Evolutionary conservation across 192 early-diverging fungal species (phyloP).

Genomic region (Diversispora eburnea): DNA sequence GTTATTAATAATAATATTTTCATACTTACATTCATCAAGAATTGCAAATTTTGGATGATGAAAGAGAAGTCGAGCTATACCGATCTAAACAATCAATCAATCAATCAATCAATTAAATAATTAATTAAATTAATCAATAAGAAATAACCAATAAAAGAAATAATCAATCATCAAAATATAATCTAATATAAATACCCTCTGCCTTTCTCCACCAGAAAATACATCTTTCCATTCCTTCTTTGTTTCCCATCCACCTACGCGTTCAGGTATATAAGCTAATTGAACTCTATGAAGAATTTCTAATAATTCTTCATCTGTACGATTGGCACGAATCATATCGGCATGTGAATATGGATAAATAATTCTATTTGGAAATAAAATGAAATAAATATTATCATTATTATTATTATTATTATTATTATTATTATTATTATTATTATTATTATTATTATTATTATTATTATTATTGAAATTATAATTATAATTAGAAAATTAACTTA

Average conservation of each 20-base stretch:
- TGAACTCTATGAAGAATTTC: constrained; percentile 82
- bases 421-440: not conserved
- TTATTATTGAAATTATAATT: not conserved
- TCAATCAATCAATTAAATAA: not conserved
- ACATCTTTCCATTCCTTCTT: constrained; percentile 90
- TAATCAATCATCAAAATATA: too few species aligned
- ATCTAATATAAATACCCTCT: constrained; percentile 50
- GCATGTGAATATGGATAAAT: constrained; percentile 90
- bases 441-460: too few species aligned
- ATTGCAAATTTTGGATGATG: constrained; percentile 94
- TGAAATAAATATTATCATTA: not conserved
- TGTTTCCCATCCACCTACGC: constrained; percentile 89
- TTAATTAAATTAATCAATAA: not conserved
- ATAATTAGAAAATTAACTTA: constrained; percentile 27
- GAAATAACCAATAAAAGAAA: not conserved
- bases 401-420: too few species aligned
- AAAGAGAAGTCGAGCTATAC: constrained; percentile 96
- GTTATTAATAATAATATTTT: not conserved
- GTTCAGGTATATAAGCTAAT: constrained; percentile 70
- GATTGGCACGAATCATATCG: constrained; percentile 70
- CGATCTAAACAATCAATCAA: constrained; percentile 51
- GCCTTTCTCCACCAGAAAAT: constrained; percentile 94
- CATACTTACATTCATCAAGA: constrained; percentile 87
- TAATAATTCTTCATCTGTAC: constrained; percentile 79
- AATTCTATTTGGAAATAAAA: constrained; percentile 42